Percentiles rank a stretch among this genome's conserved stretches.
Evolutionary conservation across 169 alveolate genomes (phyloP).

Genomic region (Condylostoma magnum): DNA sequence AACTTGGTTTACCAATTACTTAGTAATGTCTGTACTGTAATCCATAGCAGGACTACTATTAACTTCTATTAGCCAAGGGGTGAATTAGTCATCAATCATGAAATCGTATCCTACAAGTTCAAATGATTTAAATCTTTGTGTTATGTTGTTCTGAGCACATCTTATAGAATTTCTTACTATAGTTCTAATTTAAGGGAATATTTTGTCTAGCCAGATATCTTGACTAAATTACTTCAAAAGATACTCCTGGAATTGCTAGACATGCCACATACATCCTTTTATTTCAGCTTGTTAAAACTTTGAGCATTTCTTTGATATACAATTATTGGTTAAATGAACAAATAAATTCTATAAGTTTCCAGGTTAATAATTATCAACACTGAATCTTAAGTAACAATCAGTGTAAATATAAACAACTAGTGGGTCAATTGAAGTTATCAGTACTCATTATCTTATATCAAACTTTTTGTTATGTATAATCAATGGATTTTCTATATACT

Average conservation of each 20-base stretch:
- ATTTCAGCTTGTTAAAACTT: neutral
- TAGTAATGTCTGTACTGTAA: slow-evolving; percentile 61
- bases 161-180: slow-evolving; percentile 60
- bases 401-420: slow-evolving; percentile 75
- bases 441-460: slow-evolving; percentile 88
- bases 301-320: neutral
- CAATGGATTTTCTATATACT: slow-evolving; percentile 86
- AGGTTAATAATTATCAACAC: slow-evolving; percentile 60
- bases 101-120: slow-evolving; percentile 86
- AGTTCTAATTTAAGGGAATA: slow-evolving; percentile 56
- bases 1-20: slow-evolving; percentile 24
- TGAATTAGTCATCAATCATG: slow-evolving; percentile 83
- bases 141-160: slow-evolving; percentile 71
- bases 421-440: slow-evolving; percentile 76
- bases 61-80: slow-evolving; percentile 84
- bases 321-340: neutral
- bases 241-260: neutral
- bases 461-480: slow-evolving; percentile 73
- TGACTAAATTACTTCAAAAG: slow-evolving; percentile 33
- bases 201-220: slow-evolving; percentile 58
- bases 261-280: slow-evolving; percentile 27
- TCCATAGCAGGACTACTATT: slow-evolving; percentile 88
- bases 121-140: slow-evolving; percentile 52
- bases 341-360: slow-evolving; percentile 33
- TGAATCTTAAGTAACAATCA: slow-evolving; percentile 77